Evolutionary conservation across 225 moss, liverwort and hornwort species (phyloP).

Genomic region (Bryum argenteum): DNA sequence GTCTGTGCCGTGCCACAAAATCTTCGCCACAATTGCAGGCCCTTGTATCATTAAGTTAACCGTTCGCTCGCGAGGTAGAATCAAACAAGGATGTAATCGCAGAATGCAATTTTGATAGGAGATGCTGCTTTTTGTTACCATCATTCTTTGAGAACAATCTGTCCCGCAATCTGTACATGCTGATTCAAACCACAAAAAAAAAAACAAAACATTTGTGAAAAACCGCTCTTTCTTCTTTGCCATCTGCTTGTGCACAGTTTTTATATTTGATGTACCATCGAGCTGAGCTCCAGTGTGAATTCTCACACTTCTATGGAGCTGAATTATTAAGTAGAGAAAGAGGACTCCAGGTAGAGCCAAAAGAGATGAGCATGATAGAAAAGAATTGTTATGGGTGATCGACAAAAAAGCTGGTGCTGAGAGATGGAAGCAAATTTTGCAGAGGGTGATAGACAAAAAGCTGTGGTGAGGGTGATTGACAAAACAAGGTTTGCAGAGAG

Average conservation of each 20-base stretch:
- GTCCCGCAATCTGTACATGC: conserved; percentile 39
- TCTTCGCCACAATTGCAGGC: conserved; percentile 33
- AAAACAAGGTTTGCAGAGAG: background rate
- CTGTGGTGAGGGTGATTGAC: conserved; percentile 1
- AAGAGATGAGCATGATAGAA: background rate
- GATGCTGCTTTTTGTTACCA: conserved; percentile 30
- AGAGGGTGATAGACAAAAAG: background rate
- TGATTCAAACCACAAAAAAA: conserved; percentile 31
- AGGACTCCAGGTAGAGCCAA: conserved; percentile 9
- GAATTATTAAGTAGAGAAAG: background rate
- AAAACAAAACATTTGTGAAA: conserved; percentile 7
- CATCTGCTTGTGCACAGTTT: background rate
- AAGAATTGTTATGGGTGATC: background rate
- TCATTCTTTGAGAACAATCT: conserved; percentile 40
- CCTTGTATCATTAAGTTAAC: conserved; percentile 41
- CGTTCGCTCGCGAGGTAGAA: conserved; percentile 35
- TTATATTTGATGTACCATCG: background rate
- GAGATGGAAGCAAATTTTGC: background rate
- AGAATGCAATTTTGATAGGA: conserved; percentile 48
- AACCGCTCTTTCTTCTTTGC: background rate
- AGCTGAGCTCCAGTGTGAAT: background rate
- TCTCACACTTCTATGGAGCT: background rate
- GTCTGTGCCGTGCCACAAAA: conserved; percentile 12
- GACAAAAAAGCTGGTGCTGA: conserved; percentile 4
- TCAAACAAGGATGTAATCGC: conserved; percentile 31